These are phyloP conservation scores for Ophiostoma angusticollis DNA, from an alignment of 2,329 filamentous ascomycete species.

Conservation along the genomic window DNA sequence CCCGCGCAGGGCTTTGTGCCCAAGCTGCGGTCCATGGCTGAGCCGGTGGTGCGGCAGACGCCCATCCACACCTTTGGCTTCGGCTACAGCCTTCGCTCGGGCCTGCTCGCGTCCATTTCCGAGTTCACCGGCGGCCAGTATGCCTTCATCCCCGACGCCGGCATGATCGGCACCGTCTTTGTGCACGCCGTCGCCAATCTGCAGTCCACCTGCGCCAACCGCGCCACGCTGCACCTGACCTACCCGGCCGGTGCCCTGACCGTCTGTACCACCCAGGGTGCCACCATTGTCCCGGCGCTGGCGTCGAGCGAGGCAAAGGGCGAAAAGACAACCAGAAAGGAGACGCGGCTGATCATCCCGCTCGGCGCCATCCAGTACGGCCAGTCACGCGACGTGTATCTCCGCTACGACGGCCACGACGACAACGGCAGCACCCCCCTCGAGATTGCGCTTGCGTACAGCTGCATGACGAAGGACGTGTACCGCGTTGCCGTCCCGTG, in stretches of 20 bases:
- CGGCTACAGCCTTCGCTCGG: conserved; percentile 35
- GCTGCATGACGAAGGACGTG: conserved; percentile 15
- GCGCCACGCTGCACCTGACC: conserved; percentile 29
- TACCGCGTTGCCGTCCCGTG: too few relatives aligned
- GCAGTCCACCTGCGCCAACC: conserved; percentile 42
- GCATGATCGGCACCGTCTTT: conserved; percentile 50
- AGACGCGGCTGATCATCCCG: conserved; percentile 23
- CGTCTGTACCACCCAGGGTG: conserved; percentile 28
- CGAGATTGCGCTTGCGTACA: conserved; percentile 23
- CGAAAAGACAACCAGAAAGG: background rate
- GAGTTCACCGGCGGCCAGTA: conserved; percentile 46
- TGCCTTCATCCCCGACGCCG: conserved; percentile 47
- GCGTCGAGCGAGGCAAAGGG: too few relatives aligned
- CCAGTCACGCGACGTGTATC: conserved; percentile 44
- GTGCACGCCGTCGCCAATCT: conserved; percentile 49
- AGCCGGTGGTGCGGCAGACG: conserved; percentile 18
- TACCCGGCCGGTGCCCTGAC: conserved; percentile 25
- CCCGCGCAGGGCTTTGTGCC: conserved; percentile 40
- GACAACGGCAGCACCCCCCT: conserved; percentile 15
- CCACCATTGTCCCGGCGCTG: conserved; percentile 24
- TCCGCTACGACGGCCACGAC: conserved; percentile 22
- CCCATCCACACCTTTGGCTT: conserved; percentile 43
- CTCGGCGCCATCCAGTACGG: conserved; percentile 46
- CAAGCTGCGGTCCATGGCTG: conserved; percentile 31
- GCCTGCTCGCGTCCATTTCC: conserved; percentile 45